phyloP scores from a whole-genome alignment of 2,329 filamentous ascomycete species.

The Trichoderma cornu-damae region DNA sequence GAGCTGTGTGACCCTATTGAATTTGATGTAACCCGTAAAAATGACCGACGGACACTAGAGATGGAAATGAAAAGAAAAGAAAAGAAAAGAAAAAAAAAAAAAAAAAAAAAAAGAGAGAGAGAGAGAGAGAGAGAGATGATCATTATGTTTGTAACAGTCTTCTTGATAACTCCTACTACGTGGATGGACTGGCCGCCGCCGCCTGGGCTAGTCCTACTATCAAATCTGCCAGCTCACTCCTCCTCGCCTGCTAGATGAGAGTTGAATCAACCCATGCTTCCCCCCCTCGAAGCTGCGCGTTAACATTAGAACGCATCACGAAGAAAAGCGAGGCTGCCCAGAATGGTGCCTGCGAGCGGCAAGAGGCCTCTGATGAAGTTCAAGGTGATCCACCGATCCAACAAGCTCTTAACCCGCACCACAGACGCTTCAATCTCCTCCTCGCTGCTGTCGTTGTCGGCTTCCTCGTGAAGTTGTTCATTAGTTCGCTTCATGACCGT shows the following conservation, averaged over 20 bases:
- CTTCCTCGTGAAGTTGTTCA: slow-evolving; percentile 27
- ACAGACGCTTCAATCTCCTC: slow-evolving; percentile 19
- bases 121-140: no score
- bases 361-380: slow-evolving; percentile 32
- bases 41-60: no score
- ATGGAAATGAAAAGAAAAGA: no score
- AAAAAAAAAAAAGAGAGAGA: no score
- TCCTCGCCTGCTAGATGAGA: neutral
- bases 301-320: neutral
- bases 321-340: slow-evolving; percentile 25
- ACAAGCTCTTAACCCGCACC: slow-evolving; percentile 21
- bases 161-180: no score
- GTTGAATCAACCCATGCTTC: neutral
- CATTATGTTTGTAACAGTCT: no score
- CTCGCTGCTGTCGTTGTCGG: slow-evolving; percentile 23
- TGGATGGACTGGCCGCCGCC: no score
- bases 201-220: no score
- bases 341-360: slow-evolving; percentile 29
- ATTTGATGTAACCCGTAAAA: no score
- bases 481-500: slow-evolving; percentile 37
- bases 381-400: slow-evolving; percentile 26
- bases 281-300: neutral
- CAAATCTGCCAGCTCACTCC: neutral
- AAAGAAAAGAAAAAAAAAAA: no score
- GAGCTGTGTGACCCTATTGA: no score